Conservation (phyloP, 805 yeast genomes). For the Hanseniaspora valbyensis region DNA sequence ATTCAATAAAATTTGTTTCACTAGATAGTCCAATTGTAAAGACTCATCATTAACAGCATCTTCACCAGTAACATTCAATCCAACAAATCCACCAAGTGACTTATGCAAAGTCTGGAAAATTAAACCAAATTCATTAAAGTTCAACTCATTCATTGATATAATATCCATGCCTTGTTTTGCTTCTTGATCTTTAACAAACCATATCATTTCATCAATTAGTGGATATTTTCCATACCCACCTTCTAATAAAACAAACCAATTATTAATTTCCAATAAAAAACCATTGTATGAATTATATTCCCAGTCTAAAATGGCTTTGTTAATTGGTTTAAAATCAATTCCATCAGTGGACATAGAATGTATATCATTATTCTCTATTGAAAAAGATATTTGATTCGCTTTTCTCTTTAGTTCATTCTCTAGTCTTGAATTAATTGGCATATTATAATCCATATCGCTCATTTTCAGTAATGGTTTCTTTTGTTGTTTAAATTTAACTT, state of each 20-base stretch:
- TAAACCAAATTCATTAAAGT: not conserved
- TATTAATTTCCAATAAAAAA: conserved; percentile 34
- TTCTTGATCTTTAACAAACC: not conserved
- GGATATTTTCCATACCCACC: not conserved
- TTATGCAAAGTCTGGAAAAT: not conserved
- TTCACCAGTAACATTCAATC: not conserved
- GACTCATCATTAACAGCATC: conserved; percentile 6
- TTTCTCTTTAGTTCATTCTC: conserved; percentile 1
- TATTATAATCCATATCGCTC: conserved; percentile 24
- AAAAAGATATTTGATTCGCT: conserved; percentile 19
- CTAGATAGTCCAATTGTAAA: conserved; percentile 9
- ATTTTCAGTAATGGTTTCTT: not conserved
- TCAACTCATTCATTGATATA: conserved; percentile 13
- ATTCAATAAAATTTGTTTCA: not conserved
- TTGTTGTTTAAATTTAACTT: not conserved
- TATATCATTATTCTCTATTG: conserved; percentile 28
- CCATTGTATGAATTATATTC: conserved; percentile 30
- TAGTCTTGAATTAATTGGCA: conserved; percentile 19
- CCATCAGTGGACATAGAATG: conserved; percentile 29
- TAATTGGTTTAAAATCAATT: conserved; percentile 23
- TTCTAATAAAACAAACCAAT: conserved; percentile 34
- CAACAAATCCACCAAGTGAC: not conserved
- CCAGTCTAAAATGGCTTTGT: conserved; percentile 38
- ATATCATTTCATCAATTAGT: conserved; percentile 6
- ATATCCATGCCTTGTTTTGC: conserved; percentile 18